These are phyloP conservation scores for Botrytis byssoidea DNA, from an alignment of 2,329 filamentous ascomycete species.

Conservation along the genomic window DNA sequence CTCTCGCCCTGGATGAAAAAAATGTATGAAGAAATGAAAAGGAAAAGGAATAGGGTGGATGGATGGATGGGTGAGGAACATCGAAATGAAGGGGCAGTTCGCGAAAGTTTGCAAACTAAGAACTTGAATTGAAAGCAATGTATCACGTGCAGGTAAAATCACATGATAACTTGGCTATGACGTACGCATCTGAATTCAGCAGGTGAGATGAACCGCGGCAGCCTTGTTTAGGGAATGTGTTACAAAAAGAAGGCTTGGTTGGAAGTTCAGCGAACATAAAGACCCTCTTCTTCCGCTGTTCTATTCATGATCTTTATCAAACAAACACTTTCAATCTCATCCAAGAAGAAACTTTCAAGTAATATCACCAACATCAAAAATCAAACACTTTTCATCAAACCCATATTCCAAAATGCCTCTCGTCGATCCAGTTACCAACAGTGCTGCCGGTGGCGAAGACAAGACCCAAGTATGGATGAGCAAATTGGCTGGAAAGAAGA, in stretches of 20 bases:
- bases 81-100: not conserved
- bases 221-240: conserved; percentile 3
- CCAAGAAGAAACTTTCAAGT: not conserved
- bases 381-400: conserved; percentile 24
- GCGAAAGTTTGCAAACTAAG: not conserved
- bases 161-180: conserved; percentile 6
- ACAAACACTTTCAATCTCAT: conserved; percentile 14
- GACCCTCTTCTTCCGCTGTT: not conserved
- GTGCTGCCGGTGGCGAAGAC: conserved; percentile 30
- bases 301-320: conserved; percentile 7
- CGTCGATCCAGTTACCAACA: conserved; percentile 58
- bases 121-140: not conserved
- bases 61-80: not conserved
- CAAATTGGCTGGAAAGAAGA: conserved; percentile 63
- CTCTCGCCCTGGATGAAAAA: not conserved
- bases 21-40: not conserved
- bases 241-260: not conserved
- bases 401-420: conserved; percentile 57
- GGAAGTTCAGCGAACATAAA: conserved; percentile 7
- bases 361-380: not conserved
- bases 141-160: not conserved
- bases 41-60: not conserved
- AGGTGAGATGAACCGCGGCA: conserved; percentile 1
- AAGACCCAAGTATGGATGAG: conserved; percentile 57
- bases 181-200: conserved; percentile 8